A percentile compares a stretch with the other conserved stretches of the same genome.
These are phyloP conservation scores for Colletotrichum eremochloae DNA, from an alignment of 2,329 filamentous ascomycete species.

Conservation along the genomic window DNA sequence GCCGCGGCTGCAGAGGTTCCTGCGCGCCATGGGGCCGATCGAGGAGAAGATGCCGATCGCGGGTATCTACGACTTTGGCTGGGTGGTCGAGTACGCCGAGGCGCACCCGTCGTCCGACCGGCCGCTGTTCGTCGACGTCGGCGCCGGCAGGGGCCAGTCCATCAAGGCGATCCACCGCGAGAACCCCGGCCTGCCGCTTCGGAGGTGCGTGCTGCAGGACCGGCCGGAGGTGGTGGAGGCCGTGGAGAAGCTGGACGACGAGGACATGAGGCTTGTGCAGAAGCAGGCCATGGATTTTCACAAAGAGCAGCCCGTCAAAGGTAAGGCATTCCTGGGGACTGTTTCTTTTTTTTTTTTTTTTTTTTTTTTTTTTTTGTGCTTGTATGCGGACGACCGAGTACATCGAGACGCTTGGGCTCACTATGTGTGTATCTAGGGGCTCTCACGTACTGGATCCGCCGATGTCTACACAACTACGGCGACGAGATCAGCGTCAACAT, in stretches of 20 bases:
- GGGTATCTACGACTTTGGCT: conserved; percentile 51
- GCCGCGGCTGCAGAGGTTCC: conserved; percentile 47
- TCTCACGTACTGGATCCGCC: conserved; percentile 53
- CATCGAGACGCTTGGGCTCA: neutral
- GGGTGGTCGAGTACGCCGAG: conserved; percentile 44
- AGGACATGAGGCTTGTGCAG: conserved; percentile 38
- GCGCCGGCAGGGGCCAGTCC: conserved; percentile 49
- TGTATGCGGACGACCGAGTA: neutral
- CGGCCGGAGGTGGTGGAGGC: conserved; percentile 49
- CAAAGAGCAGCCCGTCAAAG: conserved; percentile 44
- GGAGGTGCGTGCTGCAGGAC: conserved; percentile 51
- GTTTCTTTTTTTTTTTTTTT: no score
- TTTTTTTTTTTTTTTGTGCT: no score
- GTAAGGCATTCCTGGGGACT: neutral
- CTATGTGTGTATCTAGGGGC: conserved; percentile 46
- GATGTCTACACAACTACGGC: conserved; percentile 56
- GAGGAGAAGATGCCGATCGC: conserved; percentile 46
- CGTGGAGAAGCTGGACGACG: conserved; percentile 42
- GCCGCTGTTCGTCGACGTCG: conserved; percentile 51
- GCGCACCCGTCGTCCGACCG: conserved; percentile 34
- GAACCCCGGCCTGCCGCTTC: conserved; percentile 45
- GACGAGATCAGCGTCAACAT: conserved; percentile 51
- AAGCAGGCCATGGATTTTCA: conserved; percentile 49
- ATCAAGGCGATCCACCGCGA: conserved; percentile 47
- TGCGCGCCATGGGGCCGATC: conserved; percentile 49